Evolutionary conservation across 495 filamentous ascomycete genomes (phyloP).

Genomic region (Pseudomonodictys pantanalensis): DNA sequence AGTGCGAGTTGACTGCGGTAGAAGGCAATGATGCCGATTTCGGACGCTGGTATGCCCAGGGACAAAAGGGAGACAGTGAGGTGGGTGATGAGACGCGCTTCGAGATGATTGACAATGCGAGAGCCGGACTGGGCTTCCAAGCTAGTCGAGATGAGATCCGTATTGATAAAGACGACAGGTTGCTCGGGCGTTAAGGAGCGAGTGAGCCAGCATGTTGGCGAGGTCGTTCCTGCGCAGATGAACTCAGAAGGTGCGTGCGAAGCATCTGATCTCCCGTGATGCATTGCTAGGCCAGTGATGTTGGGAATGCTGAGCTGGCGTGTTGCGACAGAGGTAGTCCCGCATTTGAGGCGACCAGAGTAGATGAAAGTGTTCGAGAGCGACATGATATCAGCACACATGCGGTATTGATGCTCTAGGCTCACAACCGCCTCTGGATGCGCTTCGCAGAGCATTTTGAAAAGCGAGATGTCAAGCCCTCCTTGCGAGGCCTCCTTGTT

Average conservation of each 20-base stretch:
- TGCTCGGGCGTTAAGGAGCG: constrained; percentile 64
- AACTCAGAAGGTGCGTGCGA: constrained; percentile 29
- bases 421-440: constrained; percentile 85
- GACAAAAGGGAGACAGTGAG: constrained; percentile 75
- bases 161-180: constrained; percentile 84
- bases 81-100: constrained; percentile 70
- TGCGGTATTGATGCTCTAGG: constrained; percentile 94
- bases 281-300: constrained; percentile 51
- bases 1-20: constrained; percentile 86
- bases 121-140: constrained; percentile 68
- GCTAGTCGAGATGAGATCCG: constrained; percentile 63
- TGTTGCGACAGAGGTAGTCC: constrained; percentile 68
- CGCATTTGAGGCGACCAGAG: constrained; percentile 82
- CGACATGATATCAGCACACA: constrained; percentile 95
- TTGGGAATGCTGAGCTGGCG: constrained; percentile 60
- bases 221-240: constrained; percentile 53
- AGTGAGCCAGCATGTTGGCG: constrained; percentile 74
- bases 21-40: constrained; percentile 97
- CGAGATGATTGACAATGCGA: constrained; percentile 79
- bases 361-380: constrained; percentile 94
- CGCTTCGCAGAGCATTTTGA: constrained; percentile 84
- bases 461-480: constrained; percentile 87
- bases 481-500: constrained; percentile 82
- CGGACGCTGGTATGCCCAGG: constrained; percentile 66
- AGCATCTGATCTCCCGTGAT: constrained; percentile 33